Percentiles rank a stretch among this genome's conserved stretches.
Evolutionary conservation across 148 eudicot species (phyloP).

Genomic region (Vaccinium vitisidaea): DNA sequence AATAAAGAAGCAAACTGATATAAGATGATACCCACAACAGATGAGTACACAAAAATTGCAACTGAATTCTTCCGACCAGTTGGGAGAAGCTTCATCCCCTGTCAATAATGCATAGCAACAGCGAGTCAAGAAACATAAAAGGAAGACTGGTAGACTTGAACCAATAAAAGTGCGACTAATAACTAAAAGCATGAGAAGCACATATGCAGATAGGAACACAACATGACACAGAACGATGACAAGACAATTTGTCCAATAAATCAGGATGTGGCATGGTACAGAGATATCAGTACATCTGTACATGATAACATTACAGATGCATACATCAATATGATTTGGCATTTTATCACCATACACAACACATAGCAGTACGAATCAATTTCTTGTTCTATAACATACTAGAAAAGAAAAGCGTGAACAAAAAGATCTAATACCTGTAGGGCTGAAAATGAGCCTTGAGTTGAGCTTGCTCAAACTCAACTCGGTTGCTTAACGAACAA

Average conservation of each 20-base stretch:
- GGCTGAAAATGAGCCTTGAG: too few species aligned
- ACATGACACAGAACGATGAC: not conserved
- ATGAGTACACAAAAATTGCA: conserved; percentile 67
- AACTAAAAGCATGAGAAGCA: not conserved
- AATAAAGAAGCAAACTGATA: conserved; percentile 10
- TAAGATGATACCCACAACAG: conserved; percentile 49
- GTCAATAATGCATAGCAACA: conserved; percentile 19
- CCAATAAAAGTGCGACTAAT: not conserved
- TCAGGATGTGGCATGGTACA: not conserved
- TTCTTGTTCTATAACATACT: not conserved
- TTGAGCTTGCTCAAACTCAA: too few species aligned
- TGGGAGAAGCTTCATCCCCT: conserved; percentile 99
- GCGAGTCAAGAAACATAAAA: not conserved
- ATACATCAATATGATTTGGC: too few species aligned
- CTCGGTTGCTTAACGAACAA: too few species aligned
- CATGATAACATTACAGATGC: not conserved
- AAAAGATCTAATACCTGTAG: not conserved
- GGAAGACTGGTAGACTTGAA: not conserved
- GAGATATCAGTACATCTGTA: not conserved
- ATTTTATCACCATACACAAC: not conserved
- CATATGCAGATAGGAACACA: not conserved
- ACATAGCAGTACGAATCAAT: not conserved
- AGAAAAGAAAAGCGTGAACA: not conserved
- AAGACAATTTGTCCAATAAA: not conserved
- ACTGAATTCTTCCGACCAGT: conserved; percentile 79